These are phyloP conservation scores for Populus euphratica DNA, from an alignment of 345 rosid genomes.

Conservation along the genomic window DNA sequence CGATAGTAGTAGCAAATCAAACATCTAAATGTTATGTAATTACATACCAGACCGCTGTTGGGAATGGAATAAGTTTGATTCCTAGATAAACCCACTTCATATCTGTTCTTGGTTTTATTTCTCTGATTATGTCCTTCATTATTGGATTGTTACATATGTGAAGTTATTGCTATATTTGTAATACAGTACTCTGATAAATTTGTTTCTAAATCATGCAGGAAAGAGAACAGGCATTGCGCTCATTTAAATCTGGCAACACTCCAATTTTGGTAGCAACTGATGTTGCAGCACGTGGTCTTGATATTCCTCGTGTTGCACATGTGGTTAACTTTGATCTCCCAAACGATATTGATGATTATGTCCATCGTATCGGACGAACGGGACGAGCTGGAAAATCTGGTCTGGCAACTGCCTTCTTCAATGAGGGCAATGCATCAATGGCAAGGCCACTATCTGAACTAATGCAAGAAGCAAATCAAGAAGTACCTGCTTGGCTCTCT, in stretches of 20 bases:
- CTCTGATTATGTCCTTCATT: not conserved
- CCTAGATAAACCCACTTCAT: not conserved
- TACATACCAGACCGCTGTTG: not conserved
- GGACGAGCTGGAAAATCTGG: slow-evolving; percentile 96
- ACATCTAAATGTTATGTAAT: not conserved
- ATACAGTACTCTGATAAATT: not conserved
- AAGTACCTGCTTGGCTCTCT: slow-evolving; percentile 89
- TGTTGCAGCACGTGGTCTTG: slow-evolving; percentile 94
- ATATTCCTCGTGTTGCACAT: slow-evolving; percentile 90
- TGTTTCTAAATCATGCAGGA: slow-evolving; percentile 50
- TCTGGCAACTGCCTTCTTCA: slow-evolving; percentile 92
- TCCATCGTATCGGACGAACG: slow-evolving; percentile 95
- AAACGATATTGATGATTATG: slow-evolving; percentile 93
- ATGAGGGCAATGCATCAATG: slow-evolving; percentile 65
- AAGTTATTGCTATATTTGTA: not conserved
- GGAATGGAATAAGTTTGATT: not conserved
- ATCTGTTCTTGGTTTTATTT: not conserved
- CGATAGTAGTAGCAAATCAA: not conserved
- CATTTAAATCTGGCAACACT: slow-evolving; percentile 82
- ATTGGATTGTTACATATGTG: not conserved
- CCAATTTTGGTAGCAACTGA: slow-evolving; percentile 97
- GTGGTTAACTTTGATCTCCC: slow-evolving; percentile 97
- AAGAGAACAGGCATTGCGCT: slow-evolving; percentile 79
- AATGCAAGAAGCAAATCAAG: slow-evolving; percentile 94
- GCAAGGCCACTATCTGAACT: slow-evolving; percentile 69